These are phyloP conservation scores for Sonneratia caseolaris DNA, from an alignment of 345 rosid genomes.

Conservation along the genomic window DNA sequence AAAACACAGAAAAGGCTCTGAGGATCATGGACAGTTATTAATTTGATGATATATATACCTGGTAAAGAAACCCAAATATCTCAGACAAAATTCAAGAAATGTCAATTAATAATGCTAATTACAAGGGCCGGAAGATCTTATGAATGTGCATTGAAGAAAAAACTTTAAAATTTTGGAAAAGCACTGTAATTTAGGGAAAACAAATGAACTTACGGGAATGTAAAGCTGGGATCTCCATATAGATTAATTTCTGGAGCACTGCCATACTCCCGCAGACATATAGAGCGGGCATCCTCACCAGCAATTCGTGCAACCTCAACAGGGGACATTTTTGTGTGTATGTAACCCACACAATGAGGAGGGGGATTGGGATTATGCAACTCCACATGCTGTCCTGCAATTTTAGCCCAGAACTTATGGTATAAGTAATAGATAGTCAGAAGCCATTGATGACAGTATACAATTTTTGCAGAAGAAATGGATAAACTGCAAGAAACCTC, in stretches of 20 bases:
- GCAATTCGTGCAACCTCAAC: conserved; percentile 78
- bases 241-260: conserved; percentile 67
- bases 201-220: conserved; percentile 69
- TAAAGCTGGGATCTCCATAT: conserved; percentile 84
- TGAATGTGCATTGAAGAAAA: not conserved
- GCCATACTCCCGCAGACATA: conserved; percentile 86
- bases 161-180: not conserved
- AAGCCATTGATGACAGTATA: not conserved
- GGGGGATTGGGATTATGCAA: conserved; percentile 89
- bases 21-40: not conserved
- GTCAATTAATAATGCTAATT: not conserved
- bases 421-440: not conserved
- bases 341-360: conserved; percentile 73
- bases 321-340: conserved; percentile 95
- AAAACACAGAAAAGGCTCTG: not conserved
- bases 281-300: conserved; percentile 76
- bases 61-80: not conserved
- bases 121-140: not conserved
- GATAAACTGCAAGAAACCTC: too few species aligned
- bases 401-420: conserved; percentile 17
- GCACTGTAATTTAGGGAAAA: conserved; percentile 4
- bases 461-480: not conserved
- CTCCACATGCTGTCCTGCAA: conserved; percentile 97
- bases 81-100: not conserved
- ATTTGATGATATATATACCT: not conserved